These are phyloP conservation scores for Neurospora sp. DNA, from an alignment of 2,329 filamentous ascomycete genomes.

Conservation along the genomic window DNA sequence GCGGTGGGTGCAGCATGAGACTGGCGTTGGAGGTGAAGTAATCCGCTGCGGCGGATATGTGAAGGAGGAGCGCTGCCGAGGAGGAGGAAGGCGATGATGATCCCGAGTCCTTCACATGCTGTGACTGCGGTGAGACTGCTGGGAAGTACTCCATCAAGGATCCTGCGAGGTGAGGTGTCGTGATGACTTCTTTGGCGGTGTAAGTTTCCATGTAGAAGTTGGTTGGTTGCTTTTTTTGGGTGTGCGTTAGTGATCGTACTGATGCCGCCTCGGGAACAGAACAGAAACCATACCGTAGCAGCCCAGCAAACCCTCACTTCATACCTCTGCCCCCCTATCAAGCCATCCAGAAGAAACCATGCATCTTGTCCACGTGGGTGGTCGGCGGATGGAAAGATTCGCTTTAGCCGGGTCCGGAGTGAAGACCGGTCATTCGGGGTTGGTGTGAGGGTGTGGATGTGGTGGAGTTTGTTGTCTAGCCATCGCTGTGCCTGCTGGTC, in stretches of 20 bases:
- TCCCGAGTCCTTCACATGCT: constrained; percentile 12
- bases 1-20: constrained; percentile 66
- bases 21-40: constrained; percentile 68
- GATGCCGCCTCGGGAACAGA: neutral
- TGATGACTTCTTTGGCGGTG: constrained; percentile 50
- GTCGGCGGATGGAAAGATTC: constrained; percentile 53
- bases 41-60: constrained; percentile 67
- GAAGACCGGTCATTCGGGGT: constrained; percentile 27
- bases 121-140: constrained; percentile 1
- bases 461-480: constrained; percentile 11
- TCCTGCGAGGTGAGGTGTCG: constrained; percentile 50
- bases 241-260: neutral
- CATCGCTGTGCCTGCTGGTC: neutral
- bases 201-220: constrained; percentile 61
- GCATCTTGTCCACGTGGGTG: constrained; percentile 50
- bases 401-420: constrained; percentile 54
- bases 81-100: constrained; percentile 29
- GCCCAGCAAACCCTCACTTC: constrained; percentile 91
- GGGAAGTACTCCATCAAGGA: constrained; percentile 55
- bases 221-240: constrained; percentile 65
- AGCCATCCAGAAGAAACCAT: constrained; percentile 68
- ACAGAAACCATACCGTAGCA: constrained; percentile 63
- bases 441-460: constrained; percentile 56
- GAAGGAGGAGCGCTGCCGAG: constrained; percentile 52
- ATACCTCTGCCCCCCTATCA: constrained; percentile 68